phyloP scores from a whole-genome alignment of 495 filamentous ascomycete species.

The Penicillium steckii region DNA sequence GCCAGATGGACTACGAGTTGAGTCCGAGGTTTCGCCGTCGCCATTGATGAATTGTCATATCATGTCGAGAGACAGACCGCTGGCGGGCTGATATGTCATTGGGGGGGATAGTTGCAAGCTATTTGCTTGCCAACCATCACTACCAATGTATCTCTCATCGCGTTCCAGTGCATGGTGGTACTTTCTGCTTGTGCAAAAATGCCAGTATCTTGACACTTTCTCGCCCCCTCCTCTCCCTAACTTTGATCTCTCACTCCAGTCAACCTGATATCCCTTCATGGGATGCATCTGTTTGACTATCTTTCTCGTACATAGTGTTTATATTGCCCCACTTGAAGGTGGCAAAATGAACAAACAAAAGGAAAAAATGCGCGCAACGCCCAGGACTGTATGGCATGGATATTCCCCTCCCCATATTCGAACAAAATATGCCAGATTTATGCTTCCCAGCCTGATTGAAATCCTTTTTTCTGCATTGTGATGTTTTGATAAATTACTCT shows the following conservation, averaged over 20 bases:
- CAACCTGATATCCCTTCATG: not conserved
- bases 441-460: no score
- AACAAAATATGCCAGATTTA: no score
- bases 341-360: slow-evolving; percentile 22
- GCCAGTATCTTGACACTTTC: not conserved
- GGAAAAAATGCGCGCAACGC: slow-evolving; percentile 11
- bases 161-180: no score
- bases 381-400: no score
- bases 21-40: not conserved
- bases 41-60: not conserved
- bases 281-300: not conserved
- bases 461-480: no score
- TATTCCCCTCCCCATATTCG: no score
- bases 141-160: not conserved
- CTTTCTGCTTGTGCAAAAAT: no score
- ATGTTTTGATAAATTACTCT: no score
- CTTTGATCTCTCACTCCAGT: not conserved
- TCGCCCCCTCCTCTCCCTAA: not conserved
- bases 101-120: not conserved
- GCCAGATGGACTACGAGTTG: not conserved
- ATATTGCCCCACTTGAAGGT: slow-evolving; percentile 14
- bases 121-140: not conserved
- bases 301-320: slow-evolving; percentile 27
- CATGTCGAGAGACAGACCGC: slow-evolving; percentile 8
- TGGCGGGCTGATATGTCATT: slow-evolving; percentile 11